Evolutionary conservation across 2,329 filamentous ascomycete species (phyloP).

Genomic region (Chrysosphaeria jannelii): DNA sequence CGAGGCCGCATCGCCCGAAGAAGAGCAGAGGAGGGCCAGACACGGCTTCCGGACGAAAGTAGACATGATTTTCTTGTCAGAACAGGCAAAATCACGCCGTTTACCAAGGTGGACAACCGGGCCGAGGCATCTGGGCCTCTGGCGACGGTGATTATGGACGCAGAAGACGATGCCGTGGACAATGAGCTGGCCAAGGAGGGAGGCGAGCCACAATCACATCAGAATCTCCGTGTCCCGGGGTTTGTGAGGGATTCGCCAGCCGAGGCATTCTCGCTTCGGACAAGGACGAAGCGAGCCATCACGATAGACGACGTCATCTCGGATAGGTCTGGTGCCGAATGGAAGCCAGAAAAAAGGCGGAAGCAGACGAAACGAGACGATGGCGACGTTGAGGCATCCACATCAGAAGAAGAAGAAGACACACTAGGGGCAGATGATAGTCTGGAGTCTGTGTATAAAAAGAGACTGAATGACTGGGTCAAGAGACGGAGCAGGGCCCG

Average conservation of each 20-base stretch:
- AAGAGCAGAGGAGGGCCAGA: constrained; percentile 9
- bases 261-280: constrained; percentile 20
- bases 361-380: constrained; percentile 14
- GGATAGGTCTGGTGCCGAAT: too few species aligned
- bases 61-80: constrained; percentile 74
- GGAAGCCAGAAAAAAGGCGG: too few species aligned
- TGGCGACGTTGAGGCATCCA: constrained; percentile 3
- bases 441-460: constrained; percentile 52
- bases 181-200: constrained; percentile 15
- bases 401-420: constrained; percentile 8
- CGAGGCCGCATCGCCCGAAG: constrained; percentile 37
- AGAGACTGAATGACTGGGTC: constrained; percentile 47
- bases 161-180: constrained; percentile 39
- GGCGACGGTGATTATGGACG: constrained; percentile 50
- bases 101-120: constrained; percentile 51
- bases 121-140: constrained; percentile 31
- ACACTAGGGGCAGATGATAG: constrained; percentile 43
- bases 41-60: constrained; percentile 46
- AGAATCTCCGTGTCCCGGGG: constrained; percentile 41
- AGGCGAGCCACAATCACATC: constrained; percentile 31
- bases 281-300: constrained; percentile 22
- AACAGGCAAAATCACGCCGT: constrained; percentile 92
- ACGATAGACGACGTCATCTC: constrained; percentile 4
- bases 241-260: constrained; percentile 22
- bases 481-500: constrained; percentile 15